These are phyloP conservation scores for Ceratobasidium papillatum DNA, from an alignment of 1,284 basidiomycete species.

Conservation along the genomic window DNA sequence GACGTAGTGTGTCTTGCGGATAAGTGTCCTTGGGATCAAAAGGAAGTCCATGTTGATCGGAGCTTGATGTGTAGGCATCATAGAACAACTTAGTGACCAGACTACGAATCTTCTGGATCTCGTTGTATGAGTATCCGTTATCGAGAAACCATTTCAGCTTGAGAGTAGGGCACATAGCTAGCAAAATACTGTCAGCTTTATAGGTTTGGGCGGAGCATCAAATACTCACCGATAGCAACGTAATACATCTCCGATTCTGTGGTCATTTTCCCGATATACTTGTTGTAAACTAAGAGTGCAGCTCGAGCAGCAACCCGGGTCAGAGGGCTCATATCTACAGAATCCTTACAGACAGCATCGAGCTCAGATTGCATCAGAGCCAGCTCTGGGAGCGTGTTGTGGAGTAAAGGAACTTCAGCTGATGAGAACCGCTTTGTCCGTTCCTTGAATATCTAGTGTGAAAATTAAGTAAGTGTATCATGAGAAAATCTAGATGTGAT, in stretches of 20 bases:
- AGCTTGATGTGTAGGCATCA: background rate
- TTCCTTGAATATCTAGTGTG: conserved; percentile 25
- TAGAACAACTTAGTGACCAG: background rate
- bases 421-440: conserved; percentile 9
- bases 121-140: conserved; percentile 9
- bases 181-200: background rate
- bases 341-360: conserved; percentile 6
- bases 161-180: conserved; percentile 7
- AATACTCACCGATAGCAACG: conserved; percentile 6
- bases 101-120: background rate
- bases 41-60: background rate
- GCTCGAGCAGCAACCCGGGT: conserved; percentile 13
- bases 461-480: background rate
- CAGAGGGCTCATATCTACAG: conserved; percentile 12
- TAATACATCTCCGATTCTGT: conserved; percentile 8
- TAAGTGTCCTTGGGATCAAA: background rate
- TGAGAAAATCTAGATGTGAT: too few relatives aligned
- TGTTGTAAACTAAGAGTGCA: background rate
- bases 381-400: conserved; percentile 4
- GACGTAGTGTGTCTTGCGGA: background rate
- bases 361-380: background rate
- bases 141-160: conserved; percentile 21
- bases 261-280: conserved; percentile 4
- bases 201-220: background rate
- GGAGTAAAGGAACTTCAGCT: conserved; percentile 12